These are phyloP conservation scores for Aspergillus olivimuriae DNA, from an alignment of 495 filamentous ascomycete genomes.

Conservation along the genomic window DNA sequence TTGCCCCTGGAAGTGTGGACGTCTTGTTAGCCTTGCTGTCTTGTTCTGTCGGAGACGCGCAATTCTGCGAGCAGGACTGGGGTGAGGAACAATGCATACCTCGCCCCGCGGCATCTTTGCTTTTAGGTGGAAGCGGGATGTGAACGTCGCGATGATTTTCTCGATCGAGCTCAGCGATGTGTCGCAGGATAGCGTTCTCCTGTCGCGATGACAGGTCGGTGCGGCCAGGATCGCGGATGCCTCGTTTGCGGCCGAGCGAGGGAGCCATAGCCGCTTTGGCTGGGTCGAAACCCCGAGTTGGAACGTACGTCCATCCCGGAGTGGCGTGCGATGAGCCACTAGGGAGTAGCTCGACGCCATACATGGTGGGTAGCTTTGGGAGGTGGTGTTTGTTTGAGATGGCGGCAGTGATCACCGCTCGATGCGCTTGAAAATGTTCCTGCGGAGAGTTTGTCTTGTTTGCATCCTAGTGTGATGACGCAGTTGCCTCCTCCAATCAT, in stretches of 20 bases:
- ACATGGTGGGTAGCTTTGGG: conserved; percentile 33
- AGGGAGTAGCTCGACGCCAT: conserved; percentile 68
- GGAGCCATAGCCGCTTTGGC: conserved; percentile 53
- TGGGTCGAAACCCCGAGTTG: conserved; percentile 61
- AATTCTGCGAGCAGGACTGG: neutral
- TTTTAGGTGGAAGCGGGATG: conserved; percentile 56
- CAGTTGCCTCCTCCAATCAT: neutral
- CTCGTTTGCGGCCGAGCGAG: conserved; percentile 55
- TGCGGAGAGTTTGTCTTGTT: conserved; percentile 4
- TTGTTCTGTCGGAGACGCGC: no score
- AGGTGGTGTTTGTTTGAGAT: neutral
- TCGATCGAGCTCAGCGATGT: conserved; percentile 71
- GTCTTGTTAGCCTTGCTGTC: neutral
- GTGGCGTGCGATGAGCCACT: conserved; percentile 58
- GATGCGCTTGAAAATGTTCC: no score
- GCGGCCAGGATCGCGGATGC: conserved; percentile 48
- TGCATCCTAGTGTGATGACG: conserved; percentile 1
- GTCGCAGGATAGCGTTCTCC: conserved; percentile 67
- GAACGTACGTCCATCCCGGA: conserved; percentile 85
- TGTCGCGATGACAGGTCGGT: conserved; percentile 66
- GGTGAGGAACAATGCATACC: conserved; percentile 20
- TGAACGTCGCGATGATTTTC: conserved; percentile 68
- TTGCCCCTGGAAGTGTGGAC: conserved; percentile 12
- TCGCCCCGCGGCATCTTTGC: conserved; percentile 42
- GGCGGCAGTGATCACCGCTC: no score